These are phyloP conservation scores for Starmerella bombi DNA, from an alignment of 805 yeast genomes.

Conservation along the genomic window DNA sequence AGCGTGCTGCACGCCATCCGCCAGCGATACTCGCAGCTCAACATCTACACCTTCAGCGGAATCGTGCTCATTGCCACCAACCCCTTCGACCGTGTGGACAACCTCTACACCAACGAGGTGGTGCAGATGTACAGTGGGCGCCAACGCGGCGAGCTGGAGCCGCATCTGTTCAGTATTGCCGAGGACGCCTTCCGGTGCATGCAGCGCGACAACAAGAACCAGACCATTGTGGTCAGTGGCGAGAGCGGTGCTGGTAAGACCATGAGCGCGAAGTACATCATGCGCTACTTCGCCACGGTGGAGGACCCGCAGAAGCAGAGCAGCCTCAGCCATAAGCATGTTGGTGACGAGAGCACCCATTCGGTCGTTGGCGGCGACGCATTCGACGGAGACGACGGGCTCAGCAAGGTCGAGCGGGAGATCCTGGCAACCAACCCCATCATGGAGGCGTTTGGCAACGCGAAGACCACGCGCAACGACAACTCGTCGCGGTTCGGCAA, in stretches of 20 bases:
- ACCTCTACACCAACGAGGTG: constrained; percentile 78
- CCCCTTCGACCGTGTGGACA: constrained; percentile 88
- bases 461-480: constrained; percentile 92
- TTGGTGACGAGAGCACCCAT: too few species aligned
- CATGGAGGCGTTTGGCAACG: constrained; percentile 97
- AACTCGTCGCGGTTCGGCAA: constrained; percentile 97
- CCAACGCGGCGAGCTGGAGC: constrained; percentile 88
- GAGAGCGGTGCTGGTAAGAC: constrained; percentile 99
- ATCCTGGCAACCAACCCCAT: constrained; percentile 94
- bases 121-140: constrained; percentile 91
- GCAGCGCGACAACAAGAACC: constrained; percentile 75
- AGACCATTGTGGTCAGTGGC: constrained; percentile 92
- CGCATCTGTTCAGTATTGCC: constrained; percentile 93
- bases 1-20: constrained; percentile 90
- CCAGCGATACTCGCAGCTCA: constrained; percentile 75
- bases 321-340: too few species aligned
- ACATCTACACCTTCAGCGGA: constrained; percentile 91
- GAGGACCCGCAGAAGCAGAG: constrained; percentile 38
- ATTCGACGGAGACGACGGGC: constrained; percentile 33
- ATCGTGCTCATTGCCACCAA: constrained; percentile 92
- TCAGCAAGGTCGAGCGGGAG: constrained; percentile 86
- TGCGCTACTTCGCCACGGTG: constrained; percentile 94
- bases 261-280: constrained; percentile 89
- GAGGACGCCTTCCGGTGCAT: constrained; percentile 94
- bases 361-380: background rate